Evolutionary conservation across 1,284 basidiomycete genomes (phyloP).

Genomic region (Puccinia polysora): DNA sequence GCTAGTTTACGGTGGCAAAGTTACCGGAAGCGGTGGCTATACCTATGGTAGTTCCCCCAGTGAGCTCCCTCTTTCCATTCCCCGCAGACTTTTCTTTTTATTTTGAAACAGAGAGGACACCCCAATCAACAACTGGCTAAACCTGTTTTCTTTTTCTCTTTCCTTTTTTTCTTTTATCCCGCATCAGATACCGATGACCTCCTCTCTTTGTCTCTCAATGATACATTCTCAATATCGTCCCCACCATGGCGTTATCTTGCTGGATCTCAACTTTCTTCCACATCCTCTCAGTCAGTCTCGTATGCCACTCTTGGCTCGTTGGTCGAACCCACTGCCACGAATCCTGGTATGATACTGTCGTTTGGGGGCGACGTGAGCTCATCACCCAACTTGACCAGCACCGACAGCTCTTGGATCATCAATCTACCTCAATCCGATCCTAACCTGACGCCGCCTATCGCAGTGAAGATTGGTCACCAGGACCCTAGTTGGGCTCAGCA

Average conservation of each 20-base stretch:
- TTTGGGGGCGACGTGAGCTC: constrained; percentile 25
- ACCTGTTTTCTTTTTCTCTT: too few species aligned
- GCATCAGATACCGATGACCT: constrained; percentile 35
- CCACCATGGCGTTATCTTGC: constrained; percentile 39
- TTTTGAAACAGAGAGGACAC: too few species aligned
- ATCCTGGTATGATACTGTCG: constrained; percentile 9
- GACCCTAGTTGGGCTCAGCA: constrained; percentile 14
- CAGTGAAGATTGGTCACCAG: constrained; percentile 15
- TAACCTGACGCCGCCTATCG: not conserved
- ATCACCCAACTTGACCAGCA: constrained; percentile 28
- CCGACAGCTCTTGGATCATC: constrained; percentile 36
- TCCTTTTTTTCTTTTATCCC: not conserved
- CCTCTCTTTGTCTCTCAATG: constrained; percentile 32
- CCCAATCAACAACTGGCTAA: not conserved
- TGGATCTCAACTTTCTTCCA: constrained; percentile 14
- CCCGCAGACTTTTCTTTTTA: not conserved
- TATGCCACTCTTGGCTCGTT: constrained; percentile 21
- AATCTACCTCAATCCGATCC: constrained; percentile 10
- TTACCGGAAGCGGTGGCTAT: constrained; percentile 19
- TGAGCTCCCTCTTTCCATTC: not conserved
- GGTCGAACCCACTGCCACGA: constrained; percentile 10
- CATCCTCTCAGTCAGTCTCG: constrained; percentile 17
- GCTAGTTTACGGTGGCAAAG: constrained; percentile 38
- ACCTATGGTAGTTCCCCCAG: constrained; percentile 34
- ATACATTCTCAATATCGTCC: constrained; percentile 14